phyloP scores from a whole-genome alignment of 192 early-diverging fungal species.

The Linnemannia hyalina region DNA sequence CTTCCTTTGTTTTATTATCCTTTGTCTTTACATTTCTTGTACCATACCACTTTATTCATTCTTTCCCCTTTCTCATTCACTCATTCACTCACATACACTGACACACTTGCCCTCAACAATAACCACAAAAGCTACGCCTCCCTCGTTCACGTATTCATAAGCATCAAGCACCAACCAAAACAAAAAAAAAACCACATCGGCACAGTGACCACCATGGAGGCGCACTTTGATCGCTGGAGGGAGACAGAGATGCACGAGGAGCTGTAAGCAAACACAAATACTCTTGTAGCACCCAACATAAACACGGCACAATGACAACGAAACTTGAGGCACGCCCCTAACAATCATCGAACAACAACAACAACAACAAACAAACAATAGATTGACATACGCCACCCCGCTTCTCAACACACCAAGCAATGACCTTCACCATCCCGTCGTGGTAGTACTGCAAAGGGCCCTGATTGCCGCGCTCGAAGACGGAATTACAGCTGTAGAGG shows the following conservation, averaged over 20 bases:
- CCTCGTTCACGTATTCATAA: not conserved
- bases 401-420: slow-evolving; percentile 18
- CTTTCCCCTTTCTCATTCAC: not conserved
- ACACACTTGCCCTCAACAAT: not conserved
- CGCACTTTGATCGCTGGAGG: slow-evolving; percentile 22
- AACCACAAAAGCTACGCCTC: not conserved
- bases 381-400: slow-evolving; percentile 14
- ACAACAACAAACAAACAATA: not conserved
- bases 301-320: not conserved
- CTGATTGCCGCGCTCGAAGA: slow-evolving; percentile 11
- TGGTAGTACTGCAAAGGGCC: slow-evolving; percentile 9
- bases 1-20: no score
- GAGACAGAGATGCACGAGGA: slow-evolving; percentile 20
- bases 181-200: not conserved
- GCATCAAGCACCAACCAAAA: not conserved
- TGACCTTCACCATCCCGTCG: slow-evolving; percentile 11
- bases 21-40: not conserved
- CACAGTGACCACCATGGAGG: slow-evolving; percentile 18
- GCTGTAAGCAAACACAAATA: slow-evolving; percentile 19
- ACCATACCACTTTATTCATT: not conserved
- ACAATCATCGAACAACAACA: not conserved
- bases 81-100: not conserved
- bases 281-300: not conserved
- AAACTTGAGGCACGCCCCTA: not conserved
- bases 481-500: not conserved